A percentile compares a stretch with the other conserved stretches of the same genome.
Conservation (phyloP, 768 basidiomycete genomes). For the Auricularia auricula-judae region DNA sequence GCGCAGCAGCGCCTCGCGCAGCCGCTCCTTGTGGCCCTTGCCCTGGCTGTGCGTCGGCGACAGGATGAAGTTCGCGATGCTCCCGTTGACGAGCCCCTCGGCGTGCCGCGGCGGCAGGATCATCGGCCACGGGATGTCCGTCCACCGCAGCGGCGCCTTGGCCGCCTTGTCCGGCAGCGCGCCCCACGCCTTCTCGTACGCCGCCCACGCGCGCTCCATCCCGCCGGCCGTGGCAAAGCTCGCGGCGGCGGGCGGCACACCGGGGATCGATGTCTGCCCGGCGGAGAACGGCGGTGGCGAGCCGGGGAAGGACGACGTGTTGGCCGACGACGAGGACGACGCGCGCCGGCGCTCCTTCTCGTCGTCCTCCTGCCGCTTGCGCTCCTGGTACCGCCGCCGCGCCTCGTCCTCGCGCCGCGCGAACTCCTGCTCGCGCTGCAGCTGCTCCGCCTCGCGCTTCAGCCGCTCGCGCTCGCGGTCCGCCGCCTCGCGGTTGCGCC, state of each 20-base stretch:
- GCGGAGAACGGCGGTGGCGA: slow-evolving; percentile 8
- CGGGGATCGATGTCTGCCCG: background rate
- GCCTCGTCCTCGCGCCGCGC: slow-evolving; percentile 1
- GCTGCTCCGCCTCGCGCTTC: slow-evolving; percentile 25
- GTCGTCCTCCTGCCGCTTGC: slow-evolving; percentile 7
- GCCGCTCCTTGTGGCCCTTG: slow-evolving; percentile 43
- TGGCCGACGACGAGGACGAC: background rate
- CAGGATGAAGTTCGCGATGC: slow-evolving; percentile 6
- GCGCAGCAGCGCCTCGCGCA: slow-evolving; percentile 60
- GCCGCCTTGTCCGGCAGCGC: slow-evolving; percentile 1
- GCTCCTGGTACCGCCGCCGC: slow-evolving; percentile 6
- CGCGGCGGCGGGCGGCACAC: background rate
- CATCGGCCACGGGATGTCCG: slow-evolving; percentile 7
- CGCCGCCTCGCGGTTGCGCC: background rate
- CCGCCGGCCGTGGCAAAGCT: slow-evolving; percentile 1
- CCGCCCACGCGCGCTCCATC: slow-evolving; percentile 6
- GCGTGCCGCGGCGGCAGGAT: slow-evolving; percentile 1
- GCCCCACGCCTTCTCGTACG: slow-evolving; percentile 11
- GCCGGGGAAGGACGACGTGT: background rate
- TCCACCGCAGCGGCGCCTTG: background rate
- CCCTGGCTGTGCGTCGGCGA: slow-evolving; percentile 7
- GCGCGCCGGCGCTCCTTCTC: slow-evolving; percentile 6
- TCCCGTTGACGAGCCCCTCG: slow-evolving; percentile 4
- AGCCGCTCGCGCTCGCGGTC: slow-evolving; percentile 1
- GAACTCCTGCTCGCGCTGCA: slow-evolving; percentile 13